Evolutionary conservation across 768 basidiomycete genomes (phyloP).

Genomic region (Leccinum aurantiacum): DNA sequence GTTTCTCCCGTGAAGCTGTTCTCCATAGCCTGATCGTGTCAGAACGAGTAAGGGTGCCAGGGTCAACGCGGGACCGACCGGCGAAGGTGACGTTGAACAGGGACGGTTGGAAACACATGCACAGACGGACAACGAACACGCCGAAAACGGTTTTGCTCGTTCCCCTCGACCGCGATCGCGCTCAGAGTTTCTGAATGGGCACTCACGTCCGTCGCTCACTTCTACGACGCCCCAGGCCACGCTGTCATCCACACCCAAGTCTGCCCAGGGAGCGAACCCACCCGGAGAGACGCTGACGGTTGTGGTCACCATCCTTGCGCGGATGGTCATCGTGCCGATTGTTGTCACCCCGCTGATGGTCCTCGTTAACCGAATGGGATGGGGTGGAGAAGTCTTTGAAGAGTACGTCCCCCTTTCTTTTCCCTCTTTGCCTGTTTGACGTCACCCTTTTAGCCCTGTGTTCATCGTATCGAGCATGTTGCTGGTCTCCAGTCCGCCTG

Average conservation of each 20-base stretch:
- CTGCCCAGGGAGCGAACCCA: conserved; percentile 9
- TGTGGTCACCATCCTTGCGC: conserved; percentile 72
- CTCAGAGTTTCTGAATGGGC: neutral
- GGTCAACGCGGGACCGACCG: neutral
- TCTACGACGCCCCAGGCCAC: neutral
- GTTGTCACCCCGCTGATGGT: conserved; percentile 77
- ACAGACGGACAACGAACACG: conserved; percentile 2
- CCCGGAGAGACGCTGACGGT: conserved; percentile 83
- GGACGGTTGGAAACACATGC: conserved; percentile 5
- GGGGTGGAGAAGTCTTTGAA: conserved; percentile 51
- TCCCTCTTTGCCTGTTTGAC: neutral
- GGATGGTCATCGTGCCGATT: conserved; percentile 86
- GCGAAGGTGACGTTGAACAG: conserved; percentile 8
- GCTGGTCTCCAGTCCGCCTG: conserved; percentile 80
- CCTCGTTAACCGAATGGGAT: conserved; percentile 52
- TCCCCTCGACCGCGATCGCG: neutral
- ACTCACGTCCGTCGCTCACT: neutral
- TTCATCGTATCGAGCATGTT: conserved; percentile 86
- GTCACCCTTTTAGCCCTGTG: conserved; percentile 51
- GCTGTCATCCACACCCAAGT: neutral
- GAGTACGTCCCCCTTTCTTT: conserved; percentile 64
- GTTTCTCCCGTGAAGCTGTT: too few species aligned
- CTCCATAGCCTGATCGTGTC: too few species aligned
- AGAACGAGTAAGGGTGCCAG: too few species aligned
- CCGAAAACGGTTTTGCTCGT: neutral